Base-by-base conservation (phyloP, 2,329 filamentous ascomycete species). In the Cladophialophora immunda region DNA sequence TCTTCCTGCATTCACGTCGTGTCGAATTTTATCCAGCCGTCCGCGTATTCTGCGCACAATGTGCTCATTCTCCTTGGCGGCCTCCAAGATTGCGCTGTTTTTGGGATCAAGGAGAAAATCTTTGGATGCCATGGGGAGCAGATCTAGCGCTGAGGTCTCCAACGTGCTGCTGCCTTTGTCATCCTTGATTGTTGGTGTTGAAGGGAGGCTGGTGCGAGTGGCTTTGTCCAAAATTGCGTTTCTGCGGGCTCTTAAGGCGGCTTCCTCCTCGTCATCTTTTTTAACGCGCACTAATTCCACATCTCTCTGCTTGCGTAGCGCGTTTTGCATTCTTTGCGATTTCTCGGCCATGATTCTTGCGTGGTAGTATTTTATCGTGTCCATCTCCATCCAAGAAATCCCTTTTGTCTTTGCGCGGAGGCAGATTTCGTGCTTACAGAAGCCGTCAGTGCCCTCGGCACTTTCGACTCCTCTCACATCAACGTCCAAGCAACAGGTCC, bases 301-400 rank as follows among this genome's bases (percentile, higher is more conserved):
- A 50, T 73, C 69, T 55, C 71, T 67, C 54, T 73, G 71, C 62
- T 73, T 73, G n/a, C 70, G 65, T n/a, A 73, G 53, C 7, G 71
- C 70, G 41, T 68, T 68, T 58, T 70, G 70, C 68, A 71, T 72
- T 53, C 71, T 65, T 32, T 58, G 55, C 15, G 71, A 70, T 54
- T 66, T 70, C 30, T 71, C 70, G 7, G 68, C 64, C 50, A 62
- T 60, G 53, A 73, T 71, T 45, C 71, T 63, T 13, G 62, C 62
- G 47, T 69, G 68, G 50, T 73, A 73, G 38, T 72, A 69, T 58
- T 70, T 73, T 41, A 73, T 67, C 25, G 71, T 73, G 63, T 73
- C 70, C 58, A 72, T 66, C 65, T 73, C 70, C 62, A 70, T 61
- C 66, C 66, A 73, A 19, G 69, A 71, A 19, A 73, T 52, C 29